Percentiles rank a stretch among this genome's conserved stretches.
These are phyloP conservation scores for Pyrenophora seminiperda DNA, from an alignment of 2,329 filamentous ascomycete genomes.

Conservation along the genomic window DNA sequence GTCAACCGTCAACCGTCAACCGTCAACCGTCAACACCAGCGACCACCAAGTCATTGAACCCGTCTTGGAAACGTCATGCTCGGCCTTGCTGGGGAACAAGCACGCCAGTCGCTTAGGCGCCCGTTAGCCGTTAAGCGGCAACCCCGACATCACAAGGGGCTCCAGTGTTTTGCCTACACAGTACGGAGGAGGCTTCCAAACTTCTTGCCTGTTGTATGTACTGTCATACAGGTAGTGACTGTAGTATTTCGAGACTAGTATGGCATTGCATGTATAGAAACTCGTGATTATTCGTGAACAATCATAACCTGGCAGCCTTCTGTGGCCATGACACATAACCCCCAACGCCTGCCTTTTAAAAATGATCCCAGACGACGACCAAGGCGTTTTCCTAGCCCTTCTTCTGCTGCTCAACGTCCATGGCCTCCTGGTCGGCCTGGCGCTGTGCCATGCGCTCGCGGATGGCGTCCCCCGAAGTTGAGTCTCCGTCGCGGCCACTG, in stretches of 20 bases:
- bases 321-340: not conserved
- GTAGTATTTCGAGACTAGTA: not conserved
- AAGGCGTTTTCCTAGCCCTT: constrained; percentile 20
- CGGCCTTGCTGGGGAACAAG: constrained; percentile 7
- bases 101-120: constrained; percentile 22
- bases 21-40: constrained; percentile 14
- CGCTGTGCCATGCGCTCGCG: constrained; percentile 55
- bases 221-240: too few relatives aligned
- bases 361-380: constrained; percentile 1
- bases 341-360: constrained; percentile 14
- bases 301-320: constrained; percentile 7
- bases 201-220: too few relatives aligned
- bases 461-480: constrained; percentile 69
- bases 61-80: constrained; percentile 24
- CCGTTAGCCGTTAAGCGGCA: constrained; percentile 5
- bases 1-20: constrained; percentile 20
- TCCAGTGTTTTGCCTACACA: too few relatives aligned
- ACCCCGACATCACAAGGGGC: constrained; percentile 1
- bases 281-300: not conserved
- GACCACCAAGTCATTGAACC: constrained; percentile 16
- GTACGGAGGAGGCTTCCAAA: too few relatives aligned
- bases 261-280: constrained; percentile 8
- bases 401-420: constrained; percentile 31
- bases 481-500: constrained; percentile 45
- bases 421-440: constrained; percentile 29